Evolutionary conservation across 768 basidiomycete species (phyloP).

Genomic region (Albatrellus ellisii): DNA sequence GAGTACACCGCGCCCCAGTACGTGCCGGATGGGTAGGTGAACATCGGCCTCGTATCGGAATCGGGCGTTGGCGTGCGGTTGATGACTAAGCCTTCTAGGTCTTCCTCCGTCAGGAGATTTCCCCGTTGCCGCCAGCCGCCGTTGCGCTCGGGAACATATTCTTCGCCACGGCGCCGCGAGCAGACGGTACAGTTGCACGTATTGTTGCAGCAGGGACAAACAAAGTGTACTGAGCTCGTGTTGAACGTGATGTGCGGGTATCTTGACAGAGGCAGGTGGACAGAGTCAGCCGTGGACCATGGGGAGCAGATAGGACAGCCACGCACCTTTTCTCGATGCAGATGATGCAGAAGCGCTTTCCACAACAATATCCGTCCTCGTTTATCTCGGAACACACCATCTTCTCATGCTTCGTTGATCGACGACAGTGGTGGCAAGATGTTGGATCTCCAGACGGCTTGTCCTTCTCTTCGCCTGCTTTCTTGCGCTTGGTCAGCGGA

Average conservation of each 20-base stretch:
- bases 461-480: neutral
- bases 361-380: neutral
- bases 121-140: slow-evolving; percentile 13
- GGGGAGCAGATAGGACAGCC: neutral
- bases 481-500: too few relatives aligned
- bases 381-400: slow-evolving; percentile 6
- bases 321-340: slow-evolving; percentile 11
- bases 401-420: slow-evolving; percentile 2
- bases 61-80: neutral
- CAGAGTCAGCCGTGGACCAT: neutral
- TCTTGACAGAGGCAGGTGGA: slow-evolving; percentile 14
- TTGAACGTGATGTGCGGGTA: slow-evolving; percentile 28
- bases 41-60: neutral
- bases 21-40: neutral
- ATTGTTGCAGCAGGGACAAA: slow-evolving; percentile 32
- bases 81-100: neutral
- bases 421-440: slow-evolving; percentile 11
- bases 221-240: slow-evolving; percentile 16
- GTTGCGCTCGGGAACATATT: slow-evolving; percentile 24
- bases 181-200: slow-evolving; percentile 39
- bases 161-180: slow-evolving; percentile 31
- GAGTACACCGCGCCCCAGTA: neutral
- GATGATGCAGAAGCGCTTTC: slow-evolving; percentile 6
- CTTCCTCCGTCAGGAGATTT: too few relatives aligned
- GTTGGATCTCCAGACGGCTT: neutral